Evolutionary conservation across 2,329 filamentous ascomycete species (phyloP).

Genomic region (Talaromyces sp.): DNA sequence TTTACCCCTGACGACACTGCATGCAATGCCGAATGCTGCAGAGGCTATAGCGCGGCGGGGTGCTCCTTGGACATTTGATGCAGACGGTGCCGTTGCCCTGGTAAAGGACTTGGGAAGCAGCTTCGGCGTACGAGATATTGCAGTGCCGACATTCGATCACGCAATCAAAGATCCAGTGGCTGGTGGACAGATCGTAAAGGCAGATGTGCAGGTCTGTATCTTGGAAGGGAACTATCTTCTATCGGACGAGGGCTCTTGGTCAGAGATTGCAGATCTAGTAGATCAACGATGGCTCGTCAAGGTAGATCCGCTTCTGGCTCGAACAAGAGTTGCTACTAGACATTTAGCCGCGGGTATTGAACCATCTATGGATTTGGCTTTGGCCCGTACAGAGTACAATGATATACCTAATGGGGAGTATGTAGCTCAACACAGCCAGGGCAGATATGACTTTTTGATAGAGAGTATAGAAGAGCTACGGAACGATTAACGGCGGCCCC

Average conservation of each 20-base stretch:
- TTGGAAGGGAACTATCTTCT: conserved; percentile 16
- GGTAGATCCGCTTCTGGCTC: background rate
- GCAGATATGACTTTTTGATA: background rate
- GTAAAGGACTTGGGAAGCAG: conserved; percentile 11
- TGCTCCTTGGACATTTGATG: conserved; percentile 22
- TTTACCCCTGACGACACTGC: conserved; percentile 13
- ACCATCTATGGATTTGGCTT: background rate
- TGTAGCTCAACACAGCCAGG: background rate
- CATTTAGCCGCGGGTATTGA: background rate
- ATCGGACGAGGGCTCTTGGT: conserved; percentile 10
- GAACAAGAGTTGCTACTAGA: background rate
- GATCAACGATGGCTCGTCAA: conserved; percentile 3
- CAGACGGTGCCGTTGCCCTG: conserved; percentile 13
- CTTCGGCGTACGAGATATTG: conserved; percentile 7
- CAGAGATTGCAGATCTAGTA: background rate
- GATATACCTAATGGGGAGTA: conserved; percentile 1
- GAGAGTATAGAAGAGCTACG: background rate
- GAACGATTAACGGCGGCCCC: background rate
- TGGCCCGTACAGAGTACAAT: background rate
- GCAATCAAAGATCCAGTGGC: conserved; percentile 17
- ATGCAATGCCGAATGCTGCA: conserved; percentile 14
- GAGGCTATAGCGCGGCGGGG: conserved; percentile 19
- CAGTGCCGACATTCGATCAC: conserved; percentile 19
- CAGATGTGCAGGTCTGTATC: conserved; percentile 12
- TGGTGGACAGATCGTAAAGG: conserved; percentile 11